phyloP scores from a whole-genome alignment of 1,284 basidiomycete species.

The Sphaerobolus stellatus region DNA sequence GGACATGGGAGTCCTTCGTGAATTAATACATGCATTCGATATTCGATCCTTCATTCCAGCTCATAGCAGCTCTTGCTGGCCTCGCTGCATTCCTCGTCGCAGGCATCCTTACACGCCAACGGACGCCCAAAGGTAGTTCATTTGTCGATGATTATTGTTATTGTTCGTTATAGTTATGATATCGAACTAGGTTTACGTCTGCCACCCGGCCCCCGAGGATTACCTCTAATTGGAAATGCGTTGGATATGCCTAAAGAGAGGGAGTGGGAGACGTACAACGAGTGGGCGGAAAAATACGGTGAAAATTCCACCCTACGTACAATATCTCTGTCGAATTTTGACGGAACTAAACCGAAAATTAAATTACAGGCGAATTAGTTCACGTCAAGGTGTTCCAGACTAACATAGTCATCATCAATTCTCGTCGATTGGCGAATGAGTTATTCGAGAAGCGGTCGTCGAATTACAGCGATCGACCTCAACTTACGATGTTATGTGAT shows the following conservation, averaged over 20 bases:
- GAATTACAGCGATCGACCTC: neutral
- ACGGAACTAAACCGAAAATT: too few species aligned
- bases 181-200: too few species aligned
- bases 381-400: neutral
- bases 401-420: neutral
- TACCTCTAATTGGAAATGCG: neutral
- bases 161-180: too few species aligned
- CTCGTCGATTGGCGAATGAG: neutral
- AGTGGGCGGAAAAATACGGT: constrained; percentile 1
- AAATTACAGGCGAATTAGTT: neutral
- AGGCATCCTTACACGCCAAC: too few species aligned
- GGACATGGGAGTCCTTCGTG: too few species aligned
- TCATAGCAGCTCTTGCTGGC: too few species aligned
- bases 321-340: neutral
- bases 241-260: neutral
- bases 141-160: too few species aligned
- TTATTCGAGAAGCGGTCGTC: neutral
- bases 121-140: too few species aligned
- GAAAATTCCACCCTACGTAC: neutral
- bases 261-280: neutral
- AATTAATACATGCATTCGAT: too few species aligned
- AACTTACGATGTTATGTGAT: neutral
- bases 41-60: too few species aligned
- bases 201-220: neutral
- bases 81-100: too few species aligned